These are phyloP conservation scores for Colletotrichum agaves DNA, from an alignment of 2,329 filamentous ascomycete genomes.

Conservation along the genomic window DNA sequence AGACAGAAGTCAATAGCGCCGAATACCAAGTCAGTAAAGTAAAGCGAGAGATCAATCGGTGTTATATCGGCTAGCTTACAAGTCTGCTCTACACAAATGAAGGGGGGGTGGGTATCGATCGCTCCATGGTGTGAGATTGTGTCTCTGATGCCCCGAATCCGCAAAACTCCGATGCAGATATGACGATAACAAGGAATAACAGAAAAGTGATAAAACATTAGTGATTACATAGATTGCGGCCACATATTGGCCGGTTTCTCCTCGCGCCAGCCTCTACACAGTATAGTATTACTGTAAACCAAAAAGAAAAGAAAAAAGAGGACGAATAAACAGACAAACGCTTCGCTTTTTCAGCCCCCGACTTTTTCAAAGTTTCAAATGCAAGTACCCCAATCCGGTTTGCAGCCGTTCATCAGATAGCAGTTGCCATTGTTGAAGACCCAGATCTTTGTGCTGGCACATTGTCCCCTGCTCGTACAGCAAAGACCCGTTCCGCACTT, in stretches of 20 bases:
- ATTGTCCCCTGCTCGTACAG: constrained; percentile 2
- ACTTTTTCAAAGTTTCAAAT: background rate
- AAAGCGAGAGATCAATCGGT: background rate
- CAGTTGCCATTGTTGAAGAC: background rate
- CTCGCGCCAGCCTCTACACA: background rate
- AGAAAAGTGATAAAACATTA: background rate
- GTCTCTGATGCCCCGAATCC: background rate
- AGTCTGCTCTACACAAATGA: background rate
- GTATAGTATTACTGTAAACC: background rate
- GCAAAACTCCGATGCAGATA: background rate
- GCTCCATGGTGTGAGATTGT: background rate
- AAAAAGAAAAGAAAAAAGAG: background rate
- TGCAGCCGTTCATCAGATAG: constrained; percentile 6
- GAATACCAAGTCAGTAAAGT: background rate
- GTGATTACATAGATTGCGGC: background rate
- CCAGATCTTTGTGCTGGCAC: background rate
- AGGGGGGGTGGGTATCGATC: background rate
- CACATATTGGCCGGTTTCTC: background rate
- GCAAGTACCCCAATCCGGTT: constrained; percentile 9
- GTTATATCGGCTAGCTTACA: background rate
- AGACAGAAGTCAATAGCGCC: too few species aligned
- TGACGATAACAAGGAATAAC: background rate
- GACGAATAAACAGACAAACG: background rate
- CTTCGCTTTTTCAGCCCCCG: background rate
- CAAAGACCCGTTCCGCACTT: constrained; percentile 17